phyloP scores from a whole-genome alignment of 2,329 filamentous ascomycete species.

The Fusarium citri region DNA sequence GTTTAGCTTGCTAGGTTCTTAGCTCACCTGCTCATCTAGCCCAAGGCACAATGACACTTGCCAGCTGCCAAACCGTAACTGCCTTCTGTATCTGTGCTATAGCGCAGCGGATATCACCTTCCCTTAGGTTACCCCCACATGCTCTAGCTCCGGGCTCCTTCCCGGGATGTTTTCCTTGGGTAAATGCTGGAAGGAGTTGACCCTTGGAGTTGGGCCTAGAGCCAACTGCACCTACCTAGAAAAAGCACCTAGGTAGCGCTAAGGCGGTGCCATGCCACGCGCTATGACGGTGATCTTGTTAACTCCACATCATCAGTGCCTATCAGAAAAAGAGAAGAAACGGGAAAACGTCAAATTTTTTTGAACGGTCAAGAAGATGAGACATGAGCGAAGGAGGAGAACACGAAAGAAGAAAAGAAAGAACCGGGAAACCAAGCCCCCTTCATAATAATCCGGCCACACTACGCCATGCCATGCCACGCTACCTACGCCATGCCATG shows the following conservation, averaged over 20 bases:
- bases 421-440: neutral
- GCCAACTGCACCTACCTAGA: neutral
- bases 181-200: conserved; percentile 3
- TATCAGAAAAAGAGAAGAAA: conserved; percentile 17
- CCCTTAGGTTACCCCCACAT: conserved; percentile 22
- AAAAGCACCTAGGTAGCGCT: neutral
- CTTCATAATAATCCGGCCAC: neutral
- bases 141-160: conserved; percentile 24
- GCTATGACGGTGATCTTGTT: conserved; percentile 26
- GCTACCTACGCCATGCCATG: too few species aligned
- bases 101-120: neutral
- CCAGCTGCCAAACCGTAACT: conserved; percentile 6
- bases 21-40: conserved; percentile 22
- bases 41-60: conserved; percentile 9
- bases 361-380: conserved; percentile 19
- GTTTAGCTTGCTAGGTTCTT: neutral
- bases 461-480: neutral
- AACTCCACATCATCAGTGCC: conserved; percentile 22
- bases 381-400: conserved; percentile 26
- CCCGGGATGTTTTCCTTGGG: conserved; percentile 8
- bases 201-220: neutral
- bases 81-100: conserved; percentile 4
- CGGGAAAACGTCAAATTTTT: conserved; percentile 14
- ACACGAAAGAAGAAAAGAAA: conserved; percentile 18
- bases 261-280: neutral